Conservation (phyloP, 495 filamentous ascomycete species). For the Tricharina praecox region DNA sequence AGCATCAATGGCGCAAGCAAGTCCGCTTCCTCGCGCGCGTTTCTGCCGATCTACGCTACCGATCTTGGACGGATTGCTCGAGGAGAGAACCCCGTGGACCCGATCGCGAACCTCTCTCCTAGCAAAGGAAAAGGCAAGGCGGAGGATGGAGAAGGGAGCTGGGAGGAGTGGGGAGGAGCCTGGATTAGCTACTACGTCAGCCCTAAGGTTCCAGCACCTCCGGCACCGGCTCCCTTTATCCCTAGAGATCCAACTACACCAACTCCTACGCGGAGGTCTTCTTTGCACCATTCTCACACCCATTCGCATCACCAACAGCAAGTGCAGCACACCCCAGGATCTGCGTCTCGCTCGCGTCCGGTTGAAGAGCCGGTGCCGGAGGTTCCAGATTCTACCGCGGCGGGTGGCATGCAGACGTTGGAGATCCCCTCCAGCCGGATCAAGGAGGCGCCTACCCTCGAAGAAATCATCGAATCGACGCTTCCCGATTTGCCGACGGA, state of each 20-base stretch:
- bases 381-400: conserved; percentile 31
- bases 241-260: conserved; percentile 34
- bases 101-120: conserved; percentile 26
- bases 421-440: conserved; percentile 54
- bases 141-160: conserved; percentile 24
- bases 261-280: conserved; percentile 33
- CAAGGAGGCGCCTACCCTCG: conserved; percentile 36
- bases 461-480: conserved; percentile 48
- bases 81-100: conserved; percentile 33
- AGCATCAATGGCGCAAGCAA: conserved; percentile 34
- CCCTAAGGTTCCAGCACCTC: conserved; percentile 24
- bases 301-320: conserved; percentile 15
- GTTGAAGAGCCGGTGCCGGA: conserved; percentile 36
- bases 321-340: conserved; percentile 15
- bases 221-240: conserved; percentile 15
- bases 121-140: conserved; percentile 24
- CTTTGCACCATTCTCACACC: conserved; percentile 25
- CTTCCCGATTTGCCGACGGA: conserved; percentile 52
- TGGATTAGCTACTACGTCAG: conserved; percentile 47
- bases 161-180: conserved; percentile 55
- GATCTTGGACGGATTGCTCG: conserved; percentile 58
- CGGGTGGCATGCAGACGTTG: conserved; percentile 42
- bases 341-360: conserved; percentile 16
- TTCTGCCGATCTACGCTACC: conserved; percentile 46
- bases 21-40: conserved; percentile 30